phyloP scores from a whole-genome alignment of 352 stramenopile genomes.

The Aphanomyces euteiches region DNA sequence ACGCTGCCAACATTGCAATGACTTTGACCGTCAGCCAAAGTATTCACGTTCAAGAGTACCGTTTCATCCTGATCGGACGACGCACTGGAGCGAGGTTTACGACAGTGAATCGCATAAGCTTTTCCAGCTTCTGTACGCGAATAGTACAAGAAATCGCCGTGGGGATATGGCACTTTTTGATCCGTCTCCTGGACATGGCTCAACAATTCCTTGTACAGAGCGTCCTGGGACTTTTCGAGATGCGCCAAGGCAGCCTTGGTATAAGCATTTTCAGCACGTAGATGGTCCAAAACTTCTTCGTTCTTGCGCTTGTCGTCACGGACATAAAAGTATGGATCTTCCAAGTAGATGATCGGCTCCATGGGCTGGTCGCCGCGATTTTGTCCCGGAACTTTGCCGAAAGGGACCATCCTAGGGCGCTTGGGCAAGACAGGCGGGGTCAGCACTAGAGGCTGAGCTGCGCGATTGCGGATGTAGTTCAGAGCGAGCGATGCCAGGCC shows the following conservation, averaged over 20 bases:
- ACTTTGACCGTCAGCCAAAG: constrained; percentile 79
- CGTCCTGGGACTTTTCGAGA: constrained; percentile 68
- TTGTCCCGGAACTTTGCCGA: constrained; percentile 68
- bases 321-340: constrained; percentile 95
- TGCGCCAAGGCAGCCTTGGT: constrained; percentile 83
- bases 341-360: constrained; percentile 82
- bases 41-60: constrained; percentile 92
- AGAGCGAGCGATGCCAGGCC: not conserved
- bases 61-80: constrained; percentile 57
- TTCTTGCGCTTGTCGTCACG: constrained; percentile 91
- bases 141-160: constrained; percentile 86
- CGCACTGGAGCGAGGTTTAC: constrained; percentile 53
- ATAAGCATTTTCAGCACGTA: constrained; percentile 93
- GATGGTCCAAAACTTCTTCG: constrained; percentile 87
- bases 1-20: constrained; percentile 80
- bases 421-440: constrained; percentile 63
- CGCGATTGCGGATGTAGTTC: constrained; percentile 8
- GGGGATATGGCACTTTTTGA: constrained; percentile 73
- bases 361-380: constrained; percentile 85
- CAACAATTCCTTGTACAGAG: constrained; percentile 93
- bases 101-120: constrained; percentile 74
- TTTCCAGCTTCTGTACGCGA: constrained; percentile 83
- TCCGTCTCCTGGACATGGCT: constrained; percentile 88
- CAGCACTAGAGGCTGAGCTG: not conserved
- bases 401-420: constrained; percentile 74